Evolutionary conservation across 306 rosid genomes (phyloP).

Genomic region (Rosa multiflora): DNA sequence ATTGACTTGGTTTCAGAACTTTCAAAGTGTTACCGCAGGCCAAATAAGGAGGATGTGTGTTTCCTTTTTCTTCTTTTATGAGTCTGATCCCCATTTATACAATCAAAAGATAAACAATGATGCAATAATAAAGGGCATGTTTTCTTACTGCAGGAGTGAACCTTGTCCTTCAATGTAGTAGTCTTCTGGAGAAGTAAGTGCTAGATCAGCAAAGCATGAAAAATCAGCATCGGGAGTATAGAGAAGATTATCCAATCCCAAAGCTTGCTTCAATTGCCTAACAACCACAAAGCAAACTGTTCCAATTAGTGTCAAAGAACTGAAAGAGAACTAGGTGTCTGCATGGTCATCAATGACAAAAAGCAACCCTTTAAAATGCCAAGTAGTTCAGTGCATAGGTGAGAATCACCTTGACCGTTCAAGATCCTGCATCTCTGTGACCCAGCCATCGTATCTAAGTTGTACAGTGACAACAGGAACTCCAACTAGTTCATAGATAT

Average conservation of each 20-base stretch:
- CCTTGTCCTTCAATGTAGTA: constrained; percentile 97
- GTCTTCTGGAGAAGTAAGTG: constrained; percentile 89
- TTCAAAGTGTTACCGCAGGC: background rate
- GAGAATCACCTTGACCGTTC: constrained; percentile 83
- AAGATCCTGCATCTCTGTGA: constrained; percentile 90
- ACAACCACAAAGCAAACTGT: constrained; percentile 28
- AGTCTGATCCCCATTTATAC: background rate
- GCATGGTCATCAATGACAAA: constrained; percentile 5
- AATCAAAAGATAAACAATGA: background rate
- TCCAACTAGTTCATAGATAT: constrained; percentile 81
- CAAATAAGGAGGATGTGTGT: background rate
- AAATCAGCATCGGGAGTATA: constrained; percentile 99
- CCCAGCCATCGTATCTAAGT: constrained; percentile 98
- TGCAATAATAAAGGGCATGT: background rate
- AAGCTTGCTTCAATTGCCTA: constrained; percentile 78
- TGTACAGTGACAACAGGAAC: constrained; percentile 99
- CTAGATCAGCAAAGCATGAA: constrained; percentile 98
- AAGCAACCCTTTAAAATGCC: constrained; percentile 11
- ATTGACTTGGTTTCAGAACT: background rate
- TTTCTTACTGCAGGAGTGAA: constrained; percentile 85
- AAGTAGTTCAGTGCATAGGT: constrained; percentile 8
- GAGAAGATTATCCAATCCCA: constrained; percentile 92
- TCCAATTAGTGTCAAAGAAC: background rate
- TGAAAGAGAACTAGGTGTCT: background rate
- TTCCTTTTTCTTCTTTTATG: background rate